Evolutionary conservation across 1,284 basidiomycete species (phyloP).

Genomic region (Austropuccinia psidii): DNA sequence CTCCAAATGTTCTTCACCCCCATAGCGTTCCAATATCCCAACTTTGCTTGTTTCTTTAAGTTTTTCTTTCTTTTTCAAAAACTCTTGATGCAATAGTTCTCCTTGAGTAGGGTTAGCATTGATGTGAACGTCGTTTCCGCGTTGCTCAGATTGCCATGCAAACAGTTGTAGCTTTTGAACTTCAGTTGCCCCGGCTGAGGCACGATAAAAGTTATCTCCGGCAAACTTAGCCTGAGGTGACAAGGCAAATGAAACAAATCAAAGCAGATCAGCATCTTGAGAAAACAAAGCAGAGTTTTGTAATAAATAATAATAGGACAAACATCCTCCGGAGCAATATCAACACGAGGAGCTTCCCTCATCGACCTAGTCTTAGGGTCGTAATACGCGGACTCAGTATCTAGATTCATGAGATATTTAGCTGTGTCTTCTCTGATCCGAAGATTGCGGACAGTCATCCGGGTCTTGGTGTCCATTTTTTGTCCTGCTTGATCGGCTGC

Average conservation of each 20-base stretch:
- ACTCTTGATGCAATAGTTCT: slow-evolving; percentile 81
- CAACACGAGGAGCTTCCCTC: slow-evolving; percentile 84
- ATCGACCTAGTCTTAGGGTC: slow-evolving; percentile 99
- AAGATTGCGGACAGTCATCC: slow-evolving; percentile 94
- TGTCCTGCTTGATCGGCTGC: slow-evolving; percentile 95
- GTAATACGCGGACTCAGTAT: slow-evolving; percentile 92
- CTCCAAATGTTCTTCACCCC: slow-evolving; percentile 87
- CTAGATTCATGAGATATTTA: slow-evolving; percentile 96
- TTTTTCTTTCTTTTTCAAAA: slow-evolving; percentile 82
- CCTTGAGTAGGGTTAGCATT: slow-evolving; percentile 96
- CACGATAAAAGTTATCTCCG: slow-evolving; percentile 90
- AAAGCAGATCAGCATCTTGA: not conserved
- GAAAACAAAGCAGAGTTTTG: no score
- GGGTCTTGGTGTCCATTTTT: slow-evolving; percentile 93
- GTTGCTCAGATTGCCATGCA: slow-evolving; percentile 89
- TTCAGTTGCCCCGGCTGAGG: slow-evolving; percentile 79
- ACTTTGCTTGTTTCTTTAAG: slow-evolving; percentile 77
- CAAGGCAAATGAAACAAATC: slow-evolving; percentile 28
- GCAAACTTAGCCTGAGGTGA: slow-evolving; percentile 68
- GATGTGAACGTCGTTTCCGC: slow-evolving; percentile 88
- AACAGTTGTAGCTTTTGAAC: slow-evolving; percentile 89
- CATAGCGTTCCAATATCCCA: slow-evolving; percentile 80
- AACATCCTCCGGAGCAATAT: slow-evolving; percentile 74
- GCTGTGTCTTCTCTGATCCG: slow-evolving; percentile 99
- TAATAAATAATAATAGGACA: not conserved